Evolutionary conservation across 148 eudicot genomes (phyloP).

Genomic region (Heliosperma pusillum): DNA sequence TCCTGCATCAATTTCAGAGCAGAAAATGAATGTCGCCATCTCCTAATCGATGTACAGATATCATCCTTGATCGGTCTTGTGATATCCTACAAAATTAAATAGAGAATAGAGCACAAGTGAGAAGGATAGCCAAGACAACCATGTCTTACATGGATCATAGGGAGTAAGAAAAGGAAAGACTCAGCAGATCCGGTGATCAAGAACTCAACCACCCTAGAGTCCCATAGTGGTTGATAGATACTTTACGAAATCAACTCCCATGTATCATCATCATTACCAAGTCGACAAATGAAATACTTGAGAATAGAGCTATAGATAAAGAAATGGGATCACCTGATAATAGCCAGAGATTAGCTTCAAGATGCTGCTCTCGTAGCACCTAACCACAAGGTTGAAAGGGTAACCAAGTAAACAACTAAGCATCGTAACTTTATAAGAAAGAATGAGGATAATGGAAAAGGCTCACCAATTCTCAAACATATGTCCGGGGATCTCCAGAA

Average conservation of each 20-base stretch:
- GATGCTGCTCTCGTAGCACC: slow-evolving; percentile 83
- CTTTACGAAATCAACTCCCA: not conserved
- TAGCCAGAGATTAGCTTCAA: slow-evolving; percentile 85
- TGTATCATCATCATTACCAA: not conserved
- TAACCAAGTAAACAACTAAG: slow-evolving; percentile 8
- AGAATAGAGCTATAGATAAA: not conserved
- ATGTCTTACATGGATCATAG: no score
- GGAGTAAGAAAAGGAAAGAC: no score
- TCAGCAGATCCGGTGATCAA: not conserved
- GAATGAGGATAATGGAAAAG: not conserved
- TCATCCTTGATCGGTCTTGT: slow-evolving; percentile 83
- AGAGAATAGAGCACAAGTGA: not conserved
- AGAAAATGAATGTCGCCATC: slow-evolving; percentile 78
- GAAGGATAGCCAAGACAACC: no score
- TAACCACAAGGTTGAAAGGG: slow-evolving; percentile 26
- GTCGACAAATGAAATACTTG: not conserved
- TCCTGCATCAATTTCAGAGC: slow-evolving; percentile 92
- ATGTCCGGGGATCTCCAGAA: slow-evolving; percentile 92
- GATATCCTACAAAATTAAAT: slow-evolving; percentile 66
- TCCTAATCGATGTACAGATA: slow-evolving; percentile 58
- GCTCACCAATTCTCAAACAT: slow-evolving; percentile 82
- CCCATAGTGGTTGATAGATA: not conserved
- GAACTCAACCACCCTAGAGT: not conserved
- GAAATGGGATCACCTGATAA: slow-evolving; percentile 57
- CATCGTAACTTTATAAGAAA: not conserved